phyloP scores from a whole-genome alignment of 441 rosid genomes.

The Pelargonium myrrhifolium region DNA sequence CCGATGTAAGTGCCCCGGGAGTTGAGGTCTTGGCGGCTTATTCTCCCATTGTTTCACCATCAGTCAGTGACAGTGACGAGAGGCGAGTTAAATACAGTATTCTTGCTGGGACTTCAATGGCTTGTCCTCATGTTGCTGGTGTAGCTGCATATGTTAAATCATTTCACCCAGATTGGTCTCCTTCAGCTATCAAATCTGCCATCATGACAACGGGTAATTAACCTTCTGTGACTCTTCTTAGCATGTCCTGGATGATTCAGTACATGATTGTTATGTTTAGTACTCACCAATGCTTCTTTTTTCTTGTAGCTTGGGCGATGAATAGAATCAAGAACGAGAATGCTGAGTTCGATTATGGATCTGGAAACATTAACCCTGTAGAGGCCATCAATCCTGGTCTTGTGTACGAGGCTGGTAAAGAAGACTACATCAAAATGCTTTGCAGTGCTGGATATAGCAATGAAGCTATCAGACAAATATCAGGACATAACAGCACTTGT shows the following conservation, averaged over 20 bases:
- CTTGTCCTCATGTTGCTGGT: conserved; percentile 52
- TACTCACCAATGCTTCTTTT: not conserved
- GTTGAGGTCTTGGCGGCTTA: conserved; percentile 11
- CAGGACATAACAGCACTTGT: conserved; percentile 30
- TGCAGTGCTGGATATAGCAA: conserved; percentile 21
- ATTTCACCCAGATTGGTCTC: conserved; percentile 46
- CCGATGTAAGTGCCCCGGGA: conserved; percentile 12
- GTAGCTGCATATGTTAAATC: conserved; percentile 48
- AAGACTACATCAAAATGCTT: conserved; percentile 33
- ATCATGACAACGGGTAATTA: conserved; percentile 49
- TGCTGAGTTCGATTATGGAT: conserved; percentile 40
- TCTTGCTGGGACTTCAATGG: conserved; percentile 22
- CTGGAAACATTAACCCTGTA: conserved; percentile 38
- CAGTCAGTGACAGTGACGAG: not conserved
- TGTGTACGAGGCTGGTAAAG: conserved; percentile 26
- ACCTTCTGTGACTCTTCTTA: not conserved
- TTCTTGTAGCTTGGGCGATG: conserved; percentile 32
- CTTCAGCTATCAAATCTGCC: too few relatives aligned
- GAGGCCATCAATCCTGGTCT: conserved; percentile 25
- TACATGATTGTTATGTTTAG: not conserved
- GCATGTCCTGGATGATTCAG: not conserved
- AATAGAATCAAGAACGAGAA: conserved; percentile 16
- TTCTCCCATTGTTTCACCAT: not conserved
- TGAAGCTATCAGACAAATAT: conserved; percentile 4
- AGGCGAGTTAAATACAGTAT: conserved; percentile 3